Base-by-base conservation (phyloP, 1,139 yeast species). In the Yamadazyma pseudoaaseri region DNA sequence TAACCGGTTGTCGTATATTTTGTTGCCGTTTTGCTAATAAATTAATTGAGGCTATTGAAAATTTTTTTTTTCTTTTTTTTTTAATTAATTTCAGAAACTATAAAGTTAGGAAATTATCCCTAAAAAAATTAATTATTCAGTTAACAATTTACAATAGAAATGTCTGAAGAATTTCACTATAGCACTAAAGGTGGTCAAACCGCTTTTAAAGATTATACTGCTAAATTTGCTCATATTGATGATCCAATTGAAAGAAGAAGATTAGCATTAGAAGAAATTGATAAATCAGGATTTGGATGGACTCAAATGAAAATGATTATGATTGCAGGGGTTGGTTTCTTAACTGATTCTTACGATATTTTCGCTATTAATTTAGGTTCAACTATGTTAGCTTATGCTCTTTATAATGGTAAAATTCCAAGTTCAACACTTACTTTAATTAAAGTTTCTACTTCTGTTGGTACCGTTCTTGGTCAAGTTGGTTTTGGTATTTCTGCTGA, bases 271-370 rank as follows among this genome's bases (percentile, higher is more conserved):
- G 94, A 85, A 60, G 86, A 85, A 57, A 86, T 87, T 49, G 96
- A 87, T 60, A 80, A 82, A 50, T 87, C 90, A 34, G 68, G 76
- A 1, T 87, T 87, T 51, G 89, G 95, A 37, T 84, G 94, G 95
- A 83, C 87, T 56, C 96, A 86, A 56, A 62, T 86, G 37, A 81
- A 89, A 62, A 87, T 92, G 71, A 85, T 87, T 54, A 54, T 79
- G 62, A 89, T 87, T 59, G 96, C 95, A 22, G 96, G 96, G 70
- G 95, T 86, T 45, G 96, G 96, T 58, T 87, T 87, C 76, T 63
- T 87, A 66, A 86, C 95, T 16, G 96, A 87, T 65, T 81, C 96
- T 37, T 87, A 86, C 62, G 96, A 87, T 70, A 85, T 87, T 50
- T 86, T 87, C 51, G 92, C 96, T 48, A 86, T 87, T 52, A 85